Conservation (phyloP, 2,329 filamentous ascomycete species). For the Curvularia sp. region DNA sequence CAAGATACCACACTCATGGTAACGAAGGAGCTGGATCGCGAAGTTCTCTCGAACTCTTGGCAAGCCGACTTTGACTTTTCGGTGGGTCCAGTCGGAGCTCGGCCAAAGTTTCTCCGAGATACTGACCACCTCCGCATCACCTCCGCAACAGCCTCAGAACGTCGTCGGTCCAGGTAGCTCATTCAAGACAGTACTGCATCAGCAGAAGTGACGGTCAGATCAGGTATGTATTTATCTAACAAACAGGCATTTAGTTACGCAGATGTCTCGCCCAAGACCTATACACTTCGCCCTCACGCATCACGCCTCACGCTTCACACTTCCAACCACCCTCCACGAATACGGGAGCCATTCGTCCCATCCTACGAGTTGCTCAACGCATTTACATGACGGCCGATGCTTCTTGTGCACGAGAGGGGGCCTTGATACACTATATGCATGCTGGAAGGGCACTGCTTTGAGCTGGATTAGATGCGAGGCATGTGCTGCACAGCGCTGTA, state of each 20-base stretch:
- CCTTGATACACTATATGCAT: not conserved
- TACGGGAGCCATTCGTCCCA: not conserved
- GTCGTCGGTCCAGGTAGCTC: not conserved
- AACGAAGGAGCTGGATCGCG: conserved; percentile 12
- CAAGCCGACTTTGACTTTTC: conserved; percentile 27
- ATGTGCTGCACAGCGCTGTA: not conserved
- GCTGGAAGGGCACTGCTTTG: not conserved
- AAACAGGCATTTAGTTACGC: not conserved
- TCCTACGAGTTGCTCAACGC: not conserved
- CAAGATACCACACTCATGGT: conserved; percentile 19
- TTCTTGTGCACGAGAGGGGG: not conserved
- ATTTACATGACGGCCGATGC: not conserved
- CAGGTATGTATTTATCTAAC: not conserved
- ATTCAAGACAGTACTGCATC: not conserved
- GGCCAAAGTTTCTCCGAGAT: conserved; percentile 15
- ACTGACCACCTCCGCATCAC: conserved; percentile 17
- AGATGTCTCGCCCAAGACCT: too few species aligned
- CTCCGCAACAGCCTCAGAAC: conserved; percentile 9
- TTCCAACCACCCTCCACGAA: not conserved
- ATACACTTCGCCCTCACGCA: not conserved
- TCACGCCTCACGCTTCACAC: not conserved
- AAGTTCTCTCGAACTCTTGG: conserved; percentile 29
- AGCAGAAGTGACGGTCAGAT: not conserved
- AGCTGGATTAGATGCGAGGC: not conserved
- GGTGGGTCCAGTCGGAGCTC: conserved; percentile 22